A percentile compares a stretch with the other conserved stretches of the same genome.
Evolutionary conservation across 2,329 filamentous ascomycete species (phyloP).

Genomic region (Colletotrichum sidae): DNA sequence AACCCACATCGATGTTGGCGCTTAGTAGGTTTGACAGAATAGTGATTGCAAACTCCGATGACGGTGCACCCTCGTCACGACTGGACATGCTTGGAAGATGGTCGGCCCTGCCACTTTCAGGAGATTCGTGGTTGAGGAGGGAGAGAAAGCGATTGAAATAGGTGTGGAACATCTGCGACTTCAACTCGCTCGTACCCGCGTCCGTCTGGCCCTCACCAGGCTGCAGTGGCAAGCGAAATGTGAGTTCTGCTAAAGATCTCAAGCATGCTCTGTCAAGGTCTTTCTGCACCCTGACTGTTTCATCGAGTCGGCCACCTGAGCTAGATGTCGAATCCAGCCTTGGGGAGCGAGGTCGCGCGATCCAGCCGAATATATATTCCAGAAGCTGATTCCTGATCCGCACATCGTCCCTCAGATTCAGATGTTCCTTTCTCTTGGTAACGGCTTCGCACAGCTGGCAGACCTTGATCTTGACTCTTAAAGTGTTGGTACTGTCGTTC

Average conservation of each 20-base stretch:
- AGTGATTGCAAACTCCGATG: conserved; percentile 73
- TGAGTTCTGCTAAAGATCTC: conserved; percentile 73
- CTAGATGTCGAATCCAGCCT: conserved; percentile 53
- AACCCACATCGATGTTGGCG: conserved; percentile 77
- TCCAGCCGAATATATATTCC: conserved; percentile 77
- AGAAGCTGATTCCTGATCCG: conserved; percentile 76
- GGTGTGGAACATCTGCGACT: conserved; percentile 77
- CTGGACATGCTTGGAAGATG: conserved; percentile 40
- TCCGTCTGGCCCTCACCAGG: conserved; percentile 74
- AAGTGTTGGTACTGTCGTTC: conserved; percentile 64
- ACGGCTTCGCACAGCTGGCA: conserved; percentile 75
- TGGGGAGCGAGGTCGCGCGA: conserved; percentile 69
- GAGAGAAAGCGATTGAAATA: conserved; percentile 79
- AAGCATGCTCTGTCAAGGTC: conserved; percentile 76
- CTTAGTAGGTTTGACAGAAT: conserved; percentile 77
- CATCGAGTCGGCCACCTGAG: conserved; percentile 63
- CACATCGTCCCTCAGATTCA: conserved; percentile 76
- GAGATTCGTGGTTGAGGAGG: conserved; percentile 69
- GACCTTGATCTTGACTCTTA: conserved; percentile 76
- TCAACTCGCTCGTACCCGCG: conserved; percentile 74
- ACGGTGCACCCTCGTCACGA: conserved; percentile 66
- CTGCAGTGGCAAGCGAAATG: conserved; percentile 74
- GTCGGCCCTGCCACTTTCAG: conserved; percentile 58
- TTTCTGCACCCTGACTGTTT: conserved; percentile 67
- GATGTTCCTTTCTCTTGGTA: conserved; percentile 73